Evolutionary conservation across 2,329 filamentous ascomycete species (phyloP).

Genomic region (Pseudogymnoascus sp.): DNA sequence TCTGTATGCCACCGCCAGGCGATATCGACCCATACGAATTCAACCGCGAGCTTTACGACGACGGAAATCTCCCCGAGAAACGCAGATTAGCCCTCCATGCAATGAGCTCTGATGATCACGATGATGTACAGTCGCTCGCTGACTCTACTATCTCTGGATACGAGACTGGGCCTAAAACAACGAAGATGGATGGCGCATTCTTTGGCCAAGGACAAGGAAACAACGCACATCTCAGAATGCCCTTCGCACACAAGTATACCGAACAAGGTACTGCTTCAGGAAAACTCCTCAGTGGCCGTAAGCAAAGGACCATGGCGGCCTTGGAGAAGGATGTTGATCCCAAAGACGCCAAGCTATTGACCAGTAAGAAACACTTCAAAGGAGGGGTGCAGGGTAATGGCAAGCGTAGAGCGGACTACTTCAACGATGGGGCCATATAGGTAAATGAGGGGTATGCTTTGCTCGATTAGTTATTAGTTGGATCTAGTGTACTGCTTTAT

Average conservation of each 20-base stretch:
- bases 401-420: conserved; percentile 30
- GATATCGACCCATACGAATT: conserved; percentile 67
- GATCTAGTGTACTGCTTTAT: background rate
- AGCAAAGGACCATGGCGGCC: conserved; percentile 71
- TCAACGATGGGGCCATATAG: conserved; percentile 22
- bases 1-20: conserved; percentile 75
- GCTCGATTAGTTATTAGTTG: background rate
- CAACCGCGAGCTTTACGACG: conserved; percentile 83
- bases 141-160: conserved; percentile 44
- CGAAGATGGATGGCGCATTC: conserved; percentile 78
- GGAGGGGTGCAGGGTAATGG: conserved; percentile 56
- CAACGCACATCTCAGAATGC: conserved; percentile 62
- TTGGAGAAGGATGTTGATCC: conserved; percentile 79
- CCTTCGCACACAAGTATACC: conserved; percentile 85
- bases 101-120: conserved; percentile 22
- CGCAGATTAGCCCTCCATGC: conserved; percentile 57
- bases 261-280: conserved; percentile 59
- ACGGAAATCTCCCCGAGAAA: conserved; percentile 72
- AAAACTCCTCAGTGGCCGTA: conserved; percentile 73
- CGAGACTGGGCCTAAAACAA: conserved; percentile 62
- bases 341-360: conserved; percentile 58
- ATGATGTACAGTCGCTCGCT: conserved; percentile 32
- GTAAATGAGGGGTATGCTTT: background rate
- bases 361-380: conserved; percentile 91
- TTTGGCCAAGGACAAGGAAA: conserved; percentile 60